These are phyloP conservation scores for Tilletia setariae DNA, from an alignment of 1,284 basidiomycete species.

Conservation along the genomic window DNA sequence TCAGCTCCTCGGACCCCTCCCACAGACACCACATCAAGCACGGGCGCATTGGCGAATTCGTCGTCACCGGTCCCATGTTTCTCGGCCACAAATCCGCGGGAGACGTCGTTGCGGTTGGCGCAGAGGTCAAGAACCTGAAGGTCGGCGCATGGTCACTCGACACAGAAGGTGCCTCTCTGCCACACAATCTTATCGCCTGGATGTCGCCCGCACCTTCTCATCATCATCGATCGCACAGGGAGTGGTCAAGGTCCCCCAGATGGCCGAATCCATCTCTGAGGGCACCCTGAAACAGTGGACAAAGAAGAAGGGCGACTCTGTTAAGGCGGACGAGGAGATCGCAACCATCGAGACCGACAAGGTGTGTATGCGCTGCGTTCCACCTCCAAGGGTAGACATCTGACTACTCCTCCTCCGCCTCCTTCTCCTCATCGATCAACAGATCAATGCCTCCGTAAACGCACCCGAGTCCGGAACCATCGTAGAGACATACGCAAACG, in stretches of 20 bases:
- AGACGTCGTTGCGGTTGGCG: conserved; percentile 64
- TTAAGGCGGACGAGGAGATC: conserved; percentile 89
- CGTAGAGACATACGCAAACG: conserved; percentile 76
- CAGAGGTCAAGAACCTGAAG: conserved; percentile 69
- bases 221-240: conserved; percentile 30
- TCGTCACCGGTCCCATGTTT: conserved; percentile 74
- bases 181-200: too few species aligned
- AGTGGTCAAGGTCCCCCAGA: conserved; percentile 89
- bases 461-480: conserved; percentile 85
- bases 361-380: conserved; percentile 61
- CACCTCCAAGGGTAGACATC: too few species aligned
- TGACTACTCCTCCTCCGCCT: neutral
- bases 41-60: too few species aligned
- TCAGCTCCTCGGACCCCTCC: too few species aligned
- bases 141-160: conserved; percentile 57
- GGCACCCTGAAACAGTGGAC: conserved; percentile 93
- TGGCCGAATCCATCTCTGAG: conserved; percentile 98
- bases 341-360: conserved; percentile 99
- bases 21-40: conserved; percentile 43
- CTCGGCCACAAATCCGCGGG: conserved; percentile 65
- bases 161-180: too few species aligned
- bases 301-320: conserved; percentile 88
- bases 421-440: conserved; percentile 20
- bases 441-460: conserved; percentile 98
- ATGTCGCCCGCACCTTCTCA: conserved; percentile 13